phyloP scores from a whole-genome alignment of 2,329 filamentous ascomycete species.

The Xylaria polymorpha region DNA sequence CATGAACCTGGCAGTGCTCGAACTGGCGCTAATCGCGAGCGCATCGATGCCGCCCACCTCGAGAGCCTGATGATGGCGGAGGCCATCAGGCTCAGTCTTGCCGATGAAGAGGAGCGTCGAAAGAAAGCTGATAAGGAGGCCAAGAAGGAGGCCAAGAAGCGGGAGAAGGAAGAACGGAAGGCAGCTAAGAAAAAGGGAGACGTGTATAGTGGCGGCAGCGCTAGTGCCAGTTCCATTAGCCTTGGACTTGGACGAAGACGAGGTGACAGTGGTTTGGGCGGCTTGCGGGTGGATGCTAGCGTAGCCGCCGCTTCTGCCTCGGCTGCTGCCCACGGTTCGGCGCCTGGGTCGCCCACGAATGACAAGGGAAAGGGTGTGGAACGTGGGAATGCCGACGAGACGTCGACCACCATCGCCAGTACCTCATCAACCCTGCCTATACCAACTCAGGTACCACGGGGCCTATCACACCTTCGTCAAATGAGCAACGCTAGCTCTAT shows the following conservation, averaged over 20 bases:
- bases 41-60: slow-evolving; percentile 69
- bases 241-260: slow-evolving; percentile 69
- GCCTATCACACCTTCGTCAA: slow-evolving; percentile 79
- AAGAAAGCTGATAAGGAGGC: slow-evolving; percentile 84
- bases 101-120: slow-evolving; percentile 91
- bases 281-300: slow-evolving; percentile 67
- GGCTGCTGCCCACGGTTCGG: slow-evolving; percentile 49
- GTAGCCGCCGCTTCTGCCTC: slow-evolving; percentile 58
- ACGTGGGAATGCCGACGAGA: slow-evolving; percentile 53
- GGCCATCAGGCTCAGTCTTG: slow-evolving; percentile 90
- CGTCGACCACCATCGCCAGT: slow-evolving; percentile 49
- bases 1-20: slow-evolving; percentile 52
- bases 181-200: slow-evolving; percentile 71
- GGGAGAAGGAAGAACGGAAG: slow-evolving; percentile 86
- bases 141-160: slow-evolving; percentile 84
- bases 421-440: slow-evolving; percentile 57
- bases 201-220: slow-evolving; percentile 57
- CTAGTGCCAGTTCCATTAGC: slow-evolving; percentile 73
- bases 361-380: slow-evolving; percentile 79
- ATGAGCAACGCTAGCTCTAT: slow-evolving; percentile 89
- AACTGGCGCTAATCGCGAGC: slow-evolving; percentile 41
- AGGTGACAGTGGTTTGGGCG: slow-evolving; percentile 70
- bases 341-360: slow-evolving; percentile 53
- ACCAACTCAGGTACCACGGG: slow-evolving; percentile 63
- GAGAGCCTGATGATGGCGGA: slow-evolving; percentile 99